Evolutionary conservation across 306 rosid species (phyloP).

Genomic region (Glycine tomentella): DNA sequence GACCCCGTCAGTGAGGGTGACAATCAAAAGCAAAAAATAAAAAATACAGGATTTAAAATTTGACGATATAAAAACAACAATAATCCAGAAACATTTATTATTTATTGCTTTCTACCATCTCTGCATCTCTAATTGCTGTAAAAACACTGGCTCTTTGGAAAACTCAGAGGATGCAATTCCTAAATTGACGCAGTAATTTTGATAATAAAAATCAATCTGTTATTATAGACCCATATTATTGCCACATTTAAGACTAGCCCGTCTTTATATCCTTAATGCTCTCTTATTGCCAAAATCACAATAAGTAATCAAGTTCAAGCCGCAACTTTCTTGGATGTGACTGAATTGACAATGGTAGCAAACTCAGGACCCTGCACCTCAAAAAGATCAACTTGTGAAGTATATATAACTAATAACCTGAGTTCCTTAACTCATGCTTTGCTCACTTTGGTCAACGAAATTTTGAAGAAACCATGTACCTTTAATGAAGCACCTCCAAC

Average conservation of each 20-base stretch:
- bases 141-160: constrained; percentile 53
- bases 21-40: too few species aligned
- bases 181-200: constrained; percentile 36
- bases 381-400: constrained; percentile 41
- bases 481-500: constrained; percentile 98
- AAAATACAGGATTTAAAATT: too few species aligned
- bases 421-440: not conserved
- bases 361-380: constrained; percentile 89
- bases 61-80: not conserved
- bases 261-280: constrained; percentile 29
- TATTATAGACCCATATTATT: constrained; percentile 41
- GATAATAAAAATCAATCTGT: constrained; percentile 40
- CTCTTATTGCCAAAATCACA: constrained; percentile 48
- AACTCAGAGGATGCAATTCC: constrained; percentile 44
- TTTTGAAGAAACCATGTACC: constrained; percentile 65
- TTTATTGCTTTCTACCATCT: constrained; percentile 47
- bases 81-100: constrained; percentile 42
- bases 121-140: constrained; percentile 43
- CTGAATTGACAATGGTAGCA: constrained; percentile 84
- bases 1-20: too few species aligned
- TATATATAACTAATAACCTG: not conserved
- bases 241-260: constrained; percentile 5
- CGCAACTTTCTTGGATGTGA: constrained; percentile 89
- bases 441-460: not conserved
- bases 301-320: constrained; percentile 57